These are phyloP conservation scores for Xerocomus brunneocitrinus DNA, from an alignment of 768 basidiomycete species.

Conservation along the genomic window DNA sequence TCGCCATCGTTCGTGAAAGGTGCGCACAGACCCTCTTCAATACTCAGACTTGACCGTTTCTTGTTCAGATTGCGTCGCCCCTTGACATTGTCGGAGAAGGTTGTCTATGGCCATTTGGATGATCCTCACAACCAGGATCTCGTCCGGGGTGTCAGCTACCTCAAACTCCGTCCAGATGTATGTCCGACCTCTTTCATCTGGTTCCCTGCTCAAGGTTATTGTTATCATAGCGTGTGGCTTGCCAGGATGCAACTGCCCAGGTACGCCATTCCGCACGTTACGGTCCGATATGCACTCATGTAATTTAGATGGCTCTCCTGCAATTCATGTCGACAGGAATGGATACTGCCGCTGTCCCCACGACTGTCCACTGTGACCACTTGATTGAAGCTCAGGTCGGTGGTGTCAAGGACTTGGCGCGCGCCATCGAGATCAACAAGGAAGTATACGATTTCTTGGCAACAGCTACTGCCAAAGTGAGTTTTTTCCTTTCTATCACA, in stretches of 20 bases:
- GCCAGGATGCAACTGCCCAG: slow-evolving; percentile 89
- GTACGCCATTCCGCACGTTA: slow-evolving; percentile 35
- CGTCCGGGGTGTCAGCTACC: slow-evolving; percentile 86
- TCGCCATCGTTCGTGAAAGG: slow-evolving; percentile 82
- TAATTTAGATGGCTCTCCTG: slow-evolving; percentile 89
- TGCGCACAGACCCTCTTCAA: slow-evolving; percentile 44
- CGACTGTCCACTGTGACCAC: slow-evolving; percentile 99
- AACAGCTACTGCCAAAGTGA: slow-evolving; percentile 87
- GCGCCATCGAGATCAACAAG: slow-evolving; percentile 91
- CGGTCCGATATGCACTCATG: slow-evolving; percentile 19
- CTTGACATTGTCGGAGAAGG: slow-evolving; percentile 92
- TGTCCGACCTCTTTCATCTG: slow-evolving; percentile 29
- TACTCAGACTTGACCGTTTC: background rate
- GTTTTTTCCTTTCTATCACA: slow-evolving; percentile 7
- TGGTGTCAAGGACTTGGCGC: slow-evolving; percentile 87
- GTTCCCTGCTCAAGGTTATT: slow-evolving; percentile 1
- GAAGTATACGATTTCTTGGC: slow-evolving; percentile 99
- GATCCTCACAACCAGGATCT: slow-evolving; percentile 90
- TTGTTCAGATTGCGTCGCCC: slow-evolving; percentile 75
- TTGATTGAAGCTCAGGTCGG: slow-evolving; percentile 96
- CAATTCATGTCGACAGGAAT: slow-evolving; percentile 99
- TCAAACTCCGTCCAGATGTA: slow-evolving; percentile 97
- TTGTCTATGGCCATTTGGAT: slow-evolving; percentile 96
- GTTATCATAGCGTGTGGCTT: slow-evolving; percentile 66
- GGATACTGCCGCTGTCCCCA: slow-evolving; percentile 97